Base-by-base conservation (phyloP, 176 grass and related monocot genomes). In the Avena insularis region DNA sequence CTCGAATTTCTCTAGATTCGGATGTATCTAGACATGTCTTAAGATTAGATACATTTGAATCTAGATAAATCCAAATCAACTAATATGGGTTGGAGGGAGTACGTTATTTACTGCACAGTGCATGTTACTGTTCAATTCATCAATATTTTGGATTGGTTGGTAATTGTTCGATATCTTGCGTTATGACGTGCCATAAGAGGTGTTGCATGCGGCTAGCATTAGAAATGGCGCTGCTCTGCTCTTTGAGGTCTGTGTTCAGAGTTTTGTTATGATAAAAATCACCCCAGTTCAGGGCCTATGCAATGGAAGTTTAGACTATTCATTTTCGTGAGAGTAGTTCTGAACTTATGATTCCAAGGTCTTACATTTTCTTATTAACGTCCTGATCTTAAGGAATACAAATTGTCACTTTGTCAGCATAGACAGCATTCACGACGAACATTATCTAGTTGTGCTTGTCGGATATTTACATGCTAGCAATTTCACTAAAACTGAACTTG, bases 111-210 rank as follows among this genome's bases (percentile, higher is more conserved):
- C 17, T 16, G 56, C 8, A n/a, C 11, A 8, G 2, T 36, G 67
- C 19, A 10, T 59, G 40, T 89, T 85, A 75, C 31, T 9, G 17
- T 10, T 9, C 45, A 36, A 33, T 80, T 85, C 8, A 66, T 75
- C 48, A 57, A 51, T 27, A 78, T 12, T 13, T 17, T 77, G 50
- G 21, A 49, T 49, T 23, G 20, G 38, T 60, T 60, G 40, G 40
- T 43, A 43, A 43, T 43, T 43, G 40, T 43, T 43, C 6, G 40
- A 43, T 43, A 43, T 43, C 40, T 43, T 43, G 3, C 4, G 40
- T 43, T 43, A 43, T 6, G 40, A 43, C 40, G 2, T 29, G 4
- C 40, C 38, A 9, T 85, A 48, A 12, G n/a, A 11, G 31, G 58
- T 29, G 70, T 71, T 15, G 69, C 21, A 20, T 74, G 9, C 55